phyloP scores from a whole-genome alignment of 108 stramenopile genomes.

The Conticribra guillardii region DNA sequence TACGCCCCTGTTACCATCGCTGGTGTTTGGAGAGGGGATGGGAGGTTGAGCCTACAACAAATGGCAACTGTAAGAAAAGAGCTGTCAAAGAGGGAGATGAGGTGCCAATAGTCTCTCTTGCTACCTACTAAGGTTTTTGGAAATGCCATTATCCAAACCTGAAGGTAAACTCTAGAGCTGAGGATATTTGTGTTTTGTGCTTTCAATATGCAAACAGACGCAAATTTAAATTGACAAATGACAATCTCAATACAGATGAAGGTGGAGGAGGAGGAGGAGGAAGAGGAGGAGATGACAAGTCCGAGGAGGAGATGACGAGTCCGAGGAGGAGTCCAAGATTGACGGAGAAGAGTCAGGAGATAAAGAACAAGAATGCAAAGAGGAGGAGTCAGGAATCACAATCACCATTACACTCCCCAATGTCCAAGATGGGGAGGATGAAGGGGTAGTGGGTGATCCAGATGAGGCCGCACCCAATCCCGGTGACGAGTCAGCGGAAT shows the following conservation, averaged over 20 bases:
- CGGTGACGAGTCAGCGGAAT: conserved; percentile 1
- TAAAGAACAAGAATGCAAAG: too few relatives aligned
- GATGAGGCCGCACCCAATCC: background rate
- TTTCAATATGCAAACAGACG: background rate
- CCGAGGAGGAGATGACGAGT: background rate
- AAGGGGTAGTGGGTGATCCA: background rate
- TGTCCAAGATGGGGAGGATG: background rate
- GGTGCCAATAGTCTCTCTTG: background rate
- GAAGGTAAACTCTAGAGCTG: background rate
- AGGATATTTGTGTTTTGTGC: background rate
- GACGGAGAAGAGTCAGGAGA: too few relatives aligned
- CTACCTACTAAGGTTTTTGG: background rate
- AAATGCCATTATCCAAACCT: background rate
- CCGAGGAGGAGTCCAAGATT: too few relatives aligned
- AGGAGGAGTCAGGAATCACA: too few relatives aligned
- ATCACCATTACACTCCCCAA: too few relatives aligned
- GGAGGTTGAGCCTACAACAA: background rate
- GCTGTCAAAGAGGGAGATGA: background rate
- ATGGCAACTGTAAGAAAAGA: background rate
- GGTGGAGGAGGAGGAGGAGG: background rate
- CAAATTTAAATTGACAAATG: background rate
- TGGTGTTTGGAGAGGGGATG: background rate
- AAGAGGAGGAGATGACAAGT: too few relatives aligned
- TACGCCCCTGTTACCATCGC: background rate
- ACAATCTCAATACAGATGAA: background rate